Percentiles rank a stretch among this genome's conserved stretches.
phyloP scores from a whole-genome alignment of 2,329 filamentous ascomycete species.

The Helotiales sp. region DNA sequence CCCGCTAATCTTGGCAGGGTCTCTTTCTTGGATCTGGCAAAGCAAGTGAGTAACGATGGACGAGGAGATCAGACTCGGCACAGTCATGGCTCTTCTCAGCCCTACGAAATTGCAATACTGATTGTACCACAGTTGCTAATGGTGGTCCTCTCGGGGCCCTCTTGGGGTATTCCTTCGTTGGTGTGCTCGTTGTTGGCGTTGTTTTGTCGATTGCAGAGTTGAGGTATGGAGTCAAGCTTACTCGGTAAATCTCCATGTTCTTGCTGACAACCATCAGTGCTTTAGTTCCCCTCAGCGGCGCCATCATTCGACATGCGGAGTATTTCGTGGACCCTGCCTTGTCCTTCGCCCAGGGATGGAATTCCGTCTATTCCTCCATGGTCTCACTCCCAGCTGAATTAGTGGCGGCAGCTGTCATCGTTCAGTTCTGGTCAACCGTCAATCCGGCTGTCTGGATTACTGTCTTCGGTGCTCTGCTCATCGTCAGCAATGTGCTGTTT shows the following conservation, averaged over 20 bases:
- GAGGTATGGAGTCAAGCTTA: slow-evolving; percentile 31
- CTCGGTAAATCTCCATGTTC: background rate
- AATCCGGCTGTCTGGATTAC: slow-evolving; percentile 45
- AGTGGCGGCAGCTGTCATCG: slow-evolving; percentile 61
- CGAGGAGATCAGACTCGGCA: background rate
- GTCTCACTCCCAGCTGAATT: slow-evolving; percentile 50
- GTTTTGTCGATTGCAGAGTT: slow-evolving; percentile 53
- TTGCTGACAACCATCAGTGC: slow-evolving; percentile 28
- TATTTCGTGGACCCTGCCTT: slow-evolving; percentile 41
- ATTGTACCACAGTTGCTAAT: slow-evolving; percentile 37
- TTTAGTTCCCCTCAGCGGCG: slow-evolving; percentile 47
- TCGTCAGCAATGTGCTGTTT: slow-evolving; percentile 39
- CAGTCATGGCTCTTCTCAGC: background rate
- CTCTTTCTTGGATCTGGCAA: slow-evolving; percentile 18
- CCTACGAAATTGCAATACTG: background rate
- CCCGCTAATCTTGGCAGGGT: slow-evolving; percentile 12
- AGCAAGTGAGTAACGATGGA: background rate
- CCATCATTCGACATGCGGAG: slow-evolving; percentile 38
- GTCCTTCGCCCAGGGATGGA: slow-evolving; percentile 37
- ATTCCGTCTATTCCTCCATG: slow-evolving; percentile 32
- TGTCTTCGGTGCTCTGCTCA: slow-evolving; percentile 39
- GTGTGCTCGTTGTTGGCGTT: slow-evolving; percentile 49
- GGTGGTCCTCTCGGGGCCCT: slow-evolving; percentile 53
- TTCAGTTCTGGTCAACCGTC: slow-evolving; percentile 63
- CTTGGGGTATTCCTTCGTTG: slow-evolving; percentile 51